Conservation (phyloP, 2,329 filamentous ascomycete species). For the Aspergillus spinulosporus region DNA sequence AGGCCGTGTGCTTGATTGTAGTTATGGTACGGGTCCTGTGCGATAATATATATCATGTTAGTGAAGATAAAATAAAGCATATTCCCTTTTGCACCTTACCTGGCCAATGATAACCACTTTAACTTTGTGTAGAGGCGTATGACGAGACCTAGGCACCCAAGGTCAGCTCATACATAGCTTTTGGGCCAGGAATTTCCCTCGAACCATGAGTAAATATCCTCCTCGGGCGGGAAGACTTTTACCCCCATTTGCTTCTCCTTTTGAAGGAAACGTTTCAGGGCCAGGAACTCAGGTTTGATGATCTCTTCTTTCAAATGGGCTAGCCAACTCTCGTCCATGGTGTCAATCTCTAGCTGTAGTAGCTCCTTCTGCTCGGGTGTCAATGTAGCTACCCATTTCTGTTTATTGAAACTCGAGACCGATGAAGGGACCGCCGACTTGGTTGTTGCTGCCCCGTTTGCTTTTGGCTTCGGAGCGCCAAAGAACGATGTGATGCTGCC, state of each 20-base stretch:
- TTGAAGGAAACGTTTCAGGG: conserved; percentile 83
- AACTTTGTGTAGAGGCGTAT: conserved; percentile 83
- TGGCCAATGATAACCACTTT: conserved; percentile 94
- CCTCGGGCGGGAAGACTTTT: conserved; percentile 81
- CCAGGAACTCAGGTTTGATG: conserved; percentile 73
- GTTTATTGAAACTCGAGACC: conserved; percentile 73
- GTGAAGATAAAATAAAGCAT: neutral
- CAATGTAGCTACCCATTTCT: conserved; percentile 79
- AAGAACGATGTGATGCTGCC: conserved; percentile 90
- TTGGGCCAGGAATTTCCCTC: conserved; percentile 22
- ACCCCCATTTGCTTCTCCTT: conserved; percentile 70
- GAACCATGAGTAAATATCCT: conserved; percentile 94
- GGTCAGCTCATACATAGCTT: neutral
- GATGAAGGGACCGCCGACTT: conserved; percentile 27
- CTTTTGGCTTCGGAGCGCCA: conserved; percentile 61
- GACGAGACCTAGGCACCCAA: conserved; percentile 72
- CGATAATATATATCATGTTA: neutral
- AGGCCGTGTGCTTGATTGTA: conserved; percentile 93
- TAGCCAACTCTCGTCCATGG: conserved; percentile 88
- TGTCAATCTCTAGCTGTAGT: conserved; percentile 86
- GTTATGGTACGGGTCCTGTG: conserved; percentile 86
- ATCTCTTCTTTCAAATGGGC: conserved; percentile 85
- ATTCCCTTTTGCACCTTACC: neutral
- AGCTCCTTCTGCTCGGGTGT: conserved; percentile 79
- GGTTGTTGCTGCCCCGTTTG: conserved; percentile 9